Evolutionary conservation across 2,329 filamentous ascomycete species (phyloP), one percentile per base, ranked within the genome.

Genomic region (Tolypocladium album): DNA sequence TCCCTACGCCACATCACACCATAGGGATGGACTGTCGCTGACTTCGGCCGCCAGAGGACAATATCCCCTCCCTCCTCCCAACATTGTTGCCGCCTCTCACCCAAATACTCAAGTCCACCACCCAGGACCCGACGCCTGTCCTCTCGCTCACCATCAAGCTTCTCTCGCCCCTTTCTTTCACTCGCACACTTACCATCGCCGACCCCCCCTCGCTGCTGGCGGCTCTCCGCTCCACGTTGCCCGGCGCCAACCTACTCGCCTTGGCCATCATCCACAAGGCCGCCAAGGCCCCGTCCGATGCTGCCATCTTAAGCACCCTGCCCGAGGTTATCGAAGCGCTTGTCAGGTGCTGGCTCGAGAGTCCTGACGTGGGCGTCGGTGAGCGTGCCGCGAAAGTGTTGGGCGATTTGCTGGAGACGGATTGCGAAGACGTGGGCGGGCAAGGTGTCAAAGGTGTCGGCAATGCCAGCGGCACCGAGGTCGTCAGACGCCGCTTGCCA

Each of bases 201-300:
- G 78, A 81, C 31, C 75, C 79, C 52, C 74, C 79, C 7, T 74
- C 78, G 17, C 69, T 87, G 4, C 71, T 83, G 56, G 74, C 75
- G 43, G 83, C 83, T 31, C 74, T 87, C 20, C 70, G 70, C 55
- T 84, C 83, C 1, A 78, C 81, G 1, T 74, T 82, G 0, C 77
- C 82, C 0, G 79, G 82, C 2, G 82, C 81, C 38, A 84, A 84
- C 67, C 72, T 85, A 20, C 79, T 87, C 31, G 83, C 78, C 66
- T 75, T 87, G 64, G 71, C 77, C 58, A 75, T 87, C 59, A 66
- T 87, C 36, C 74, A 80, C 61, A 87, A 86, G 66, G 83, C 82
- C 4, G 72, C 79, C 27, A 68, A 70, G 20, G 73, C 73, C 4
- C 76, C 81, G 15, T 69, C 74, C 57, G 79, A 84, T 57, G 77